Percentiles rank a stretch among this genome's conserved stretches.
These are phyloP conservation scores for Trichothecium sympodiale DNA, from an alignment of 2,329 filamentous ascomycete species.

Conservation along the genomic window DNA sequence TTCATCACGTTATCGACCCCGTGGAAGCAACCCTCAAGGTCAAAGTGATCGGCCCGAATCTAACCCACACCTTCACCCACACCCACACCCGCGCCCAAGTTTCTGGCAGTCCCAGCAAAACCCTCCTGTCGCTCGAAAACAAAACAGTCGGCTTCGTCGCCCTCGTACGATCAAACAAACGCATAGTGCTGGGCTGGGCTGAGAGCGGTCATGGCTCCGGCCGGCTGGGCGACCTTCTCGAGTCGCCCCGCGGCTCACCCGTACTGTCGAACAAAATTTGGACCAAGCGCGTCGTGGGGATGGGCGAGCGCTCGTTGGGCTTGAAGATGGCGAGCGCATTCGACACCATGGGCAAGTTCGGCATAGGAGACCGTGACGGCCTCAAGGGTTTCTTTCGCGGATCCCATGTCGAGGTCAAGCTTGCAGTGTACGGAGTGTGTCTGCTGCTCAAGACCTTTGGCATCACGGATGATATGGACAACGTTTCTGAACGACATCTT, in stretches of 20 bases:
- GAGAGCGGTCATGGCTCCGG: conserved; percentile 22
- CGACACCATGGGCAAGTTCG: conserved; percentile 10
- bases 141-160: conserved; percentile 23
- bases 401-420: conserved; percentile 28
- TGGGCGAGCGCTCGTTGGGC: conserved; percentile 15
- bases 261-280: conserved; percentile 20
- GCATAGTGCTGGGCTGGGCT: conserved; percentile 18
- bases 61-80: conserved; percentile 18
- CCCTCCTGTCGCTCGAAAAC: conserved; percentile 9
- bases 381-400: conserved; percentile 17
- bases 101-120: neutral
- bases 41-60: conserved; percentile 20
- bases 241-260: conserved; percentile 5
- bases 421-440: conserved; percentile 21
- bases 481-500: conserved; percentile 12
- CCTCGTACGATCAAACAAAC: conserved; percentile 9
- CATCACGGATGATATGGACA: conserved; percentile 12
- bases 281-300: conserved; percentile 15
- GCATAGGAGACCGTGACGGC: too few relatives aligned
- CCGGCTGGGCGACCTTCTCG: conserved; percentile 16
- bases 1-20: conserved; percentile 18
- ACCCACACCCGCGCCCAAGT: conserved; percentile 9
- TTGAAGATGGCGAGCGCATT: conserved; percentile 17
- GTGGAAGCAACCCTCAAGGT: conserved; percentile 13
- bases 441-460: conserved; percentile 14